phyloP scores from a whole-genome alignment of 371 early-diverging fungal species.

The Rhizomucor pusillus region DNA sequence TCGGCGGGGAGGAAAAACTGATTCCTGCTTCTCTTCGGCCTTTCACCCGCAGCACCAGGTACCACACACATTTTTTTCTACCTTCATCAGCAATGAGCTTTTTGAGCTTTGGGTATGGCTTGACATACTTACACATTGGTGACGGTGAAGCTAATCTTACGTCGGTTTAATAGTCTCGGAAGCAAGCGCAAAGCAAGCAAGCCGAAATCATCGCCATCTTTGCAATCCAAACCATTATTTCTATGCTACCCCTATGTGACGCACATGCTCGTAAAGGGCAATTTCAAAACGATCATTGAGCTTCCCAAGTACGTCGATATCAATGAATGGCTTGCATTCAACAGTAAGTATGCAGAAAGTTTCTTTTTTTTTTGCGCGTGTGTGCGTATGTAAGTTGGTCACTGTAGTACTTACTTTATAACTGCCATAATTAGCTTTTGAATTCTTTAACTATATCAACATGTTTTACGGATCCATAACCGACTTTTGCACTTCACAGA shows the following conservation, averaged over 20 bases:
- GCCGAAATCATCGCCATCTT: constrained; percentile 38
- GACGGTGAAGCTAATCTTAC: not conserved
- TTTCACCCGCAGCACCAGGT: too few relatives aligned
- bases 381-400: too few relatives aligned
- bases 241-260: constrained; percentile 73
- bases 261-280: constrained; percentile 88
- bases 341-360: constrained; percentile 53
- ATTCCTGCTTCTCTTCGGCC: too few relatives aligned
- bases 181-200: constrained; percentile 39
- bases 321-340: constrained; percentile 94
- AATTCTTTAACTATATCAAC: constrained; percentile 93
- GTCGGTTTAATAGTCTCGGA: constrained; percentile 28
- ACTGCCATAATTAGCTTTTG: too few relatives aligned
- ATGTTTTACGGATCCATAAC: constrained; percentile 89
- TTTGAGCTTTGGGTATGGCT: constrained; percentile 34
- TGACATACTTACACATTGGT: constrained; percentile 9
- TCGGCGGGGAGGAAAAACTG: too few relatives aligned
- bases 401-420: too few relatives aligned
- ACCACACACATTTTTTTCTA: not conserved
- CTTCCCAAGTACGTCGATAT: constrained; percentile 88
- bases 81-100: constrained; percentile 25
- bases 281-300: constrained; percentile 82
- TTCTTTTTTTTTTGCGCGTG: not conserved
- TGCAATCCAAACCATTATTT: constrained; percentile 65
- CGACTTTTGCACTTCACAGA: constrained; percentile 82